These are phyloP conservation scores for Flaveria ramosissima DNA, from an alignment of 129 eudicot genomes.

Conservation along the genomic window DNA sequence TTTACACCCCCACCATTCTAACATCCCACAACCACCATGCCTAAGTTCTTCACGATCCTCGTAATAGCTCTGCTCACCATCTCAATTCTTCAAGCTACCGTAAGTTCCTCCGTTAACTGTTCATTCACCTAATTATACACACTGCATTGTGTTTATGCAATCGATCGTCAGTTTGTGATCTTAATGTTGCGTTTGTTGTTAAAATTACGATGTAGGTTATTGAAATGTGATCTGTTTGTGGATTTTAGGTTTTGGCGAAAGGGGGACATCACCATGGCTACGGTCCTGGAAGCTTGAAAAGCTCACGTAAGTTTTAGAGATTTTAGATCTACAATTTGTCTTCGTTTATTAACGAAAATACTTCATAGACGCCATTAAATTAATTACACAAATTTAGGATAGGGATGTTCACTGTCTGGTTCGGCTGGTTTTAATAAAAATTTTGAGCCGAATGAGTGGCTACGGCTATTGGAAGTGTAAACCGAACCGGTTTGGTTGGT, in stretches of 20 bases:
- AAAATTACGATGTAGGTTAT: background rate
- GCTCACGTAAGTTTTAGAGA: slow-evolving; percentile 56
- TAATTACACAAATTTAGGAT: too few species aligned
- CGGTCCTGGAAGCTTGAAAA: slow-evolving; percentile 72
- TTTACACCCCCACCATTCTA: background rate
- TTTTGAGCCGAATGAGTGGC: too few species aligned
- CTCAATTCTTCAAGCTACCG: slow-evolving; percentile 49
- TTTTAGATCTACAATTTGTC: background rate
- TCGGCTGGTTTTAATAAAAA: too few species aligned
- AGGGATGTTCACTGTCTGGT: too few species aligned
- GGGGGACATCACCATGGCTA: slow-evolving; percentile 43
- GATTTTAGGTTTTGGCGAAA: slow-evolving; percentile 24
- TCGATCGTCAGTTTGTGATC: too few species aligned
- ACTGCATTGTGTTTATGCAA: background rate
- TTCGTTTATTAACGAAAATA: background rate
- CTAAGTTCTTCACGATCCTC: slow-evolving; percentile 47
- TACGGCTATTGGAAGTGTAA: too few species aligned
- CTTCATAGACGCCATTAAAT: too few species aligned
- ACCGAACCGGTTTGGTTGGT: too few species aligned
- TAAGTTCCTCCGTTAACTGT: slow-evolving; percentile 18
- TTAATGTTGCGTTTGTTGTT: background rate
- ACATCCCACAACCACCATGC: slow-evolving; percentile 32
- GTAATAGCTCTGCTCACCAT: slow-evolving; percentile 56
- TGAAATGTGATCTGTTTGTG: background rate
- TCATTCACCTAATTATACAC: background rate